Evolutionary conservation across 225 moss, liverwort and hornwort genomes (phyloP).

Genomic region (Pleurozium schreberi): DNA sequence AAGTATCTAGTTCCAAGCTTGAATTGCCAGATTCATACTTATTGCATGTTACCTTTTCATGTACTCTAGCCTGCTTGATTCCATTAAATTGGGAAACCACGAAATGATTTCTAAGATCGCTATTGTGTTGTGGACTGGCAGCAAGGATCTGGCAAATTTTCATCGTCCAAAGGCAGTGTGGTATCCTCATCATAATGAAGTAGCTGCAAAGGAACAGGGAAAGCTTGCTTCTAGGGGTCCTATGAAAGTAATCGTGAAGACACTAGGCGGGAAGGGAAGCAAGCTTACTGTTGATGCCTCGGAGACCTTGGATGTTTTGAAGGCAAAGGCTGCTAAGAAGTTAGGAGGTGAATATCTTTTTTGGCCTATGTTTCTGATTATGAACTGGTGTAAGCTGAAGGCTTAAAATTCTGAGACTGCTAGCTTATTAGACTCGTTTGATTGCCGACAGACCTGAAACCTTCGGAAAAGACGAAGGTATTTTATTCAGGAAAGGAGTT

Average conservation of each 20-base stretch:
- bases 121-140: conserved; percentile 22
- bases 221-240: conserved; percentile 81
- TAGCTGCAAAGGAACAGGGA: conserved; percentile 99
- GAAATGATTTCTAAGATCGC: not conserved
- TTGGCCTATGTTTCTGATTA: not conserved
- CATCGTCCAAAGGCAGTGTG: conserved; percentile 98
- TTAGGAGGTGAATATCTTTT: conserved; percentile 60
- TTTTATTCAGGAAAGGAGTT: conserved; percentile 92
- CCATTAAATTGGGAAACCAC: not conserved
- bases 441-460: conserved; percentile 75
- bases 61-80: not conserved
- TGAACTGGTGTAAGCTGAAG: not conserved
- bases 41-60: not conserved
- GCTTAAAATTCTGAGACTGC: not conserved
- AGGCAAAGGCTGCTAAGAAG: conserved; percentile 84
- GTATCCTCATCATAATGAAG: conserved; percentile 99
- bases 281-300: conserved; percentile 93
- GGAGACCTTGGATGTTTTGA: conserved; percentile 69
- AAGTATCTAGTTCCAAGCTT: not conserved
- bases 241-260: conserved; percentile 97
- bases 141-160: conserved; percentile 98
- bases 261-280: conserved; percentile 92
- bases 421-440: conserved; percentile 12
- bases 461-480: conserved; percentile 79
- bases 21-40: not conserved